Base-by-base conservation (phyloP, 1,139 yeast species). In the Nadsonia starkeyi-henricii region DNA sequence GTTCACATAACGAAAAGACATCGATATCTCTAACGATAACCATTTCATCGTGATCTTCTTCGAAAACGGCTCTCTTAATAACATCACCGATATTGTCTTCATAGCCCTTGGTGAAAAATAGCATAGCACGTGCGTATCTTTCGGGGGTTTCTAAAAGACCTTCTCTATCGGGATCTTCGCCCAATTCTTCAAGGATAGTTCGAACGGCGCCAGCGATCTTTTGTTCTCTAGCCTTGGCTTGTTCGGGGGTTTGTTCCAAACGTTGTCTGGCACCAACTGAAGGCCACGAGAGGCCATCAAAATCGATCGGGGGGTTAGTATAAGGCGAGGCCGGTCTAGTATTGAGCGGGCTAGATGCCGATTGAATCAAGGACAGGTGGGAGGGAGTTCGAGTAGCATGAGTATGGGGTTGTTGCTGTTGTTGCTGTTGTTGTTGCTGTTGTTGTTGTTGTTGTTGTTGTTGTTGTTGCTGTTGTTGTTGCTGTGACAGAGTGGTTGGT, bases 41-140 rank as follows among this genome's bases (percentile, higher is more conserved):
- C 97, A 91, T 91, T 64, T 91, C 99, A 63, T 91, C 97, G 63
- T 93, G 98, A 63, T 93, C 95, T 63, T 91, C 98, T 64, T 91
- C 96, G 58, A 93, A 93, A 13, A 93, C 95, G 0, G 98, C 98
- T 52, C 88, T 74, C 60, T 93, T 91, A 59, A 93, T 83, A 33
- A 89, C 96, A 61, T 88, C 96, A 53, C 58, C 57, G 43, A 68
- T 58, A 62, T 88, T 88, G 57, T 89, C 95, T 66, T 89, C 96
- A 64, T 91, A 91, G 12, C 99, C 99, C 62, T 88, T 85, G 20
- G 99, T 91, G 71, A 93, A 88, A 60, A 71, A 91, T 47, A 91
- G 72, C 95, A 91, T 86, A 20, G 99, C 98, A 54, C 94, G 75
- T 1, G 99, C 98, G 63, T 88, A 91, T 56, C 99, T 70, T 61